phyloP scores from a whole-genome alignment of 2,329 filamentous ascomycete genomes.

The Neoarthrinium moseri region DNA sequence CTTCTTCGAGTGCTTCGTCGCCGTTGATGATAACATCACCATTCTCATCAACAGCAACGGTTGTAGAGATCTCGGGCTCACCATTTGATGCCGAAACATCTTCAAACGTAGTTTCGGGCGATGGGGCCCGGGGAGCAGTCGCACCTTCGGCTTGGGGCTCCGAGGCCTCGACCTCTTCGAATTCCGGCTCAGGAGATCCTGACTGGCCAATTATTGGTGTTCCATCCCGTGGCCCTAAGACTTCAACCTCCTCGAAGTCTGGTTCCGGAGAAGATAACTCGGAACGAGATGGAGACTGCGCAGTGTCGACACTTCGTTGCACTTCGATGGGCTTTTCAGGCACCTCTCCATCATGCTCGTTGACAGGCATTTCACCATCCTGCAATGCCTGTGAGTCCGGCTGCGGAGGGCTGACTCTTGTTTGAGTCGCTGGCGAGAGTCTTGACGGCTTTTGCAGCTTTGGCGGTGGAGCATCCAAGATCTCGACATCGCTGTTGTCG shows the following conservation, averaged over 20 bases:
- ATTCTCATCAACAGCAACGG: constrained; percentile 21
- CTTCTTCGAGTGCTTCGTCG: constrained; percentile 61
- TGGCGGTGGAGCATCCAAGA: constrained; percentile 47
- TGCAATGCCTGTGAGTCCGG: constrained; percentile 3
- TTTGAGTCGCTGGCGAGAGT: constrained; percentile 19
- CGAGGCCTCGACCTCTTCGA: constrained; percentile 33
- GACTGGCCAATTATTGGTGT: not conserved
- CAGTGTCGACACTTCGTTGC: not conserved
- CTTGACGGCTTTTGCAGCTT: constrained; percentile 12
- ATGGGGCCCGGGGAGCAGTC: not conserved
- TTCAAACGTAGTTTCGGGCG: constrained; percentile 21
- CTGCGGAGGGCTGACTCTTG: constrained; percentile 18
- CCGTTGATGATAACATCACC: constrained; percentile 45
- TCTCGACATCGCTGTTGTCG: constrained; percentile 55
- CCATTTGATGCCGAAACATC: constrained; percentile 17
- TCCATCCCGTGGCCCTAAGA: constrained; percentile 24
- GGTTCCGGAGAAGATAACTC: constrained; percentile 30
- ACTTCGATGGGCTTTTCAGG: no score
- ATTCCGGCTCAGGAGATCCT: constrained; percentile 32
- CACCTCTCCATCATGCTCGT: not conserved
- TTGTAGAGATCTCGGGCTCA: constrained; percentile 8
- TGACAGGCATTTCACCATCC: constrained; percentile 4
- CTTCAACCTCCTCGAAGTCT: constrained; percentile 34
- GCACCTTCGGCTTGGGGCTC: constrained; percentile 21
- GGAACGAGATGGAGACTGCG: not conserved